A percentile compares a stretch with the other conserved stretches of the same genome.
These are phyloP conservation scores for Arabis alpina DNA, from an alignment of 345 rosid genomes.

Conservation along the genomic window DNA sequence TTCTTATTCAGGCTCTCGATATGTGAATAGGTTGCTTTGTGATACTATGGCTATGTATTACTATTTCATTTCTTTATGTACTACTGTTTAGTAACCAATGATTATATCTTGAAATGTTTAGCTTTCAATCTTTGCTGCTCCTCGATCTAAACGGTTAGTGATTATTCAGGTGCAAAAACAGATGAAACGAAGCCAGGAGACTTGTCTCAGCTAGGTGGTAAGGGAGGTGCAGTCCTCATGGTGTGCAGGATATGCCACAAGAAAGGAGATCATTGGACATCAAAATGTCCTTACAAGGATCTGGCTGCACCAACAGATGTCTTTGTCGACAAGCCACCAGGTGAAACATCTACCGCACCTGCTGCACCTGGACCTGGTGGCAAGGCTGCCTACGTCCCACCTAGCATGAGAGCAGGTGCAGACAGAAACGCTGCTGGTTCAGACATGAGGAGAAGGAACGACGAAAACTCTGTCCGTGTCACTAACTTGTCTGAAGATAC, in stretches of 20 bases:
- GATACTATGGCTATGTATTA: neutral
- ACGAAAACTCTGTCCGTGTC: slow-evolving; percentile 88
- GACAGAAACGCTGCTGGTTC: slow-evolving; percentile 63
- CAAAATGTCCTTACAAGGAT: slow-evolving; percentile 89
- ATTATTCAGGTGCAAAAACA: slow-evolving; percentile 58
- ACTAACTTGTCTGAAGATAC: slow-evolving; percentile 92
- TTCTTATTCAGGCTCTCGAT: neutral
- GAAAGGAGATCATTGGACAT: slow-evolving; percentile 96
- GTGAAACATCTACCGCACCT: slow-evolving; percentile 51
- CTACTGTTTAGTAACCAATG: neutral
- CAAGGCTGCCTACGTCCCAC: slow-evolving; percentile 77
- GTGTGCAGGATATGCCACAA: slow-evolving; percentile 85
- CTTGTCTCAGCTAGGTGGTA: slow-evolving; percentile 67
- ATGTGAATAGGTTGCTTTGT: neutral
- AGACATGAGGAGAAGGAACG: slow-evolving; percentile 91
- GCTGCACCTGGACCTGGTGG: slow-evolving; percentile 50
- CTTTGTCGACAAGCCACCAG: slow-evolving; percentile 63
- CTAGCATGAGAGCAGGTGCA: slow-evolving; percentile 75
- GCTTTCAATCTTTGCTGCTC: neutral
- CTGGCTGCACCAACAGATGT: slow-evolving; percentile 61
- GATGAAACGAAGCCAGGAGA: slow-evolving; percentile 70
- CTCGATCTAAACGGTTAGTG: slow-evolving; percentile 1
- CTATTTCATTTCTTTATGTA: neutral
- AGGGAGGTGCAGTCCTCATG: slow-evolving; percentile 86
- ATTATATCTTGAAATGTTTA: slow-evolving; percentile 10